Conservation (phyloP, 768 basidiomycete genomes). For the Russula brevipes region DNA sequence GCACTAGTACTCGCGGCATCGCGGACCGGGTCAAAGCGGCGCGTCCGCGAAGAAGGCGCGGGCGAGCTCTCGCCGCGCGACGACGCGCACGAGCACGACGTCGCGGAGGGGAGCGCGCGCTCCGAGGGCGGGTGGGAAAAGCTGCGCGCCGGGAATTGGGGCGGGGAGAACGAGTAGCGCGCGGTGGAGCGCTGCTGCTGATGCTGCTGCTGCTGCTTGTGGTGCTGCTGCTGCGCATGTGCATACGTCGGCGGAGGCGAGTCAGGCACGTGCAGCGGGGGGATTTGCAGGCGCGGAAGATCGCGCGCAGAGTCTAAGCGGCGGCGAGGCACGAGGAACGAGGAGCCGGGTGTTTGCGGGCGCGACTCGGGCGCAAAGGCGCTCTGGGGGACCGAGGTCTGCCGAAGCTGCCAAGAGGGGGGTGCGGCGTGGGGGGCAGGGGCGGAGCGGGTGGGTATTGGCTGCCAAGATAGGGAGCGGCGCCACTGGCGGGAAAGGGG, state of each 20-base stretch:
- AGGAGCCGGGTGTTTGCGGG: conserved; percentile 3
- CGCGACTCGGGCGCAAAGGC: conserved; percentile 1
- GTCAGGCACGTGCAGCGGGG: conserved; percentile 18
- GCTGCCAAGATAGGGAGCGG: neutral
- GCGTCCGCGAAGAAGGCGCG: neutral
- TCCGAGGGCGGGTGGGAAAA: neutral
- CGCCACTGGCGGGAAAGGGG: conserved; percentile 20
- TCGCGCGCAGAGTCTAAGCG: conserved; percentile 7
- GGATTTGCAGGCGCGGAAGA: conserved; percentile 18
- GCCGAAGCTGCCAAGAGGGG: neutral
- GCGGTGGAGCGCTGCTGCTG: neutral
- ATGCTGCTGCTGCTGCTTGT: neutral
- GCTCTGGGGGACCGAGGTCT: neutral
- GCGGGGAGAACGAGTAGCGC: neutral
- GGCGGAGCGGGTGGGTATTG: neutral
- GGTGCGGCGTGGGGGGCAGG: neutral
- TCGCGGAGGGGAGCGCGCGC: neutral
- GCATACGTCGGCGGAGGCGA: neutral
- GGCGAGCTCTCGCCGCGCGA: conserved; percentile 1
- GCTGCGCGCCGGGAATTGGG: neutral
- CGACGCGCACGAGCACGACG: neutral
- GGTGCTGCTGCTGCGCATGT: neutral
- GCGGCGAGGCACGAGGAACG: conserved; percentile 14
- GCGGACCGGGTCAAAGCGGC: conserved; percentile 28
- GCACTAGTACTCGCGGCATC: conserved; percentile 7